Evolutionary conservation across 768 basidiomycete genomes (phyloP).

Genomic region (Boletus rex-veris): DNA sequence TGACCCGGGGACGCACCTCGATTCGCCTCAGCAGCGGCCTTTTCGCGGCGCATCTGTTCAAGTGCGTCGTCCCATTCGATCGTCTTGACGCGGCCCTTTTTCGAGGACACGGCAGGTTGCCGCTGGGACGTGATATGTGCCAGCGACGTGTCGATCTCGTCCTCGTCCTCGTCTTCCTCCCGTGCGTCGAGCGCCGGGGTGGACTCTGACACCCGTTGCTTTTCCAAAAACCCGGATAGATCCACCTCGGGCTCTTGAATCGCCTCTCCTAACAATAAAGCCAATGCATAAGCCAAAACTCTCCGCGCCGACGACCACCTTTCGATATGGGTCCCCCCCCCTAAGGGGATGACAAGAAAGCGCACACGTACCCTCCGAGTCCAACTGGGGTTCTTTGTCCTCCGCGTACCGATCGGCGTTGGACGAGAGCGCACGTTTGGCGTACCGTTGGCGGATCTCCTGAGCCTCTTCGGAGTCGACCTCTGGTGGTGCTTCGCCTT

Average conservation of each 20-base stretch:
- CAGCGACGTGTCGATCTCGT: constrained; percentile 54
- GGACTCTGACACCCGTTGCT: constrained; percentile 49
- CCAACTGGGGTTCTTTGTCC: constrained; percentile 63
- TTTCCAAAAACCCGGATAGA: constrained; percentile 61
- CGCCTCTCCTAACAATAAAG: constrained; percentile 49
- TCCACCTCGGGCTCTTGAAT: constrained; percentile 71
- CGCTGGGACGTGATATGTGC: constrained; percentile 45
- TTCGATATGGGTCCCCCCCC: too few species aligned
- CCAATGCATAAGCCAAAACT: background rate
- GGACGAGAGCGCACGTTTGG: constrained; percentile 56
- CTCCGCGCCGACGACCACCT: background rate
- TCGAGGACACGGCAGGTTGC: constrained; percentile 26
- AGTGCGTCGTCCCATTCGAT: constrained; percentile 69
- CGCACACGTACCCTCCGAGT: constrained; percentile 56
- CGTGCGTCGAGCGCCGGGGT: constrained; percentile 22
- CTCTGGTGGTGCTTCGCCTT: constrained; percentile 47
- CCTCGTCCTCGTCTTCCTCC: constrained; percentile 51
- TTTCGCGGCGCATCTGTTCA: constrained; percentile 65
- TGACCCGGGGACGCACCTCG: constrained; percentile 47
- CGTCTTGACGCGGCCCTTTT: constrained; percentile 61
- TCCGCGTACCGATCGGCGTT: constrained; percentile 77
- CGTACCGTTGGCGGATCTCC: constrained; percentile 49
- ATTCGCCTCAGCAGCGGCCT: constrained; percentile 69
- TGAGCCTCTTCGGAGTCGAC: constrained; percentile 43
- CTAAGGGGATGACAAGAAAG: too few species aligned